Evolutionary conservation across 176 grass and related monocot genomes (phyloP).

Genomic region (Microstegium vimineum): DNA sequence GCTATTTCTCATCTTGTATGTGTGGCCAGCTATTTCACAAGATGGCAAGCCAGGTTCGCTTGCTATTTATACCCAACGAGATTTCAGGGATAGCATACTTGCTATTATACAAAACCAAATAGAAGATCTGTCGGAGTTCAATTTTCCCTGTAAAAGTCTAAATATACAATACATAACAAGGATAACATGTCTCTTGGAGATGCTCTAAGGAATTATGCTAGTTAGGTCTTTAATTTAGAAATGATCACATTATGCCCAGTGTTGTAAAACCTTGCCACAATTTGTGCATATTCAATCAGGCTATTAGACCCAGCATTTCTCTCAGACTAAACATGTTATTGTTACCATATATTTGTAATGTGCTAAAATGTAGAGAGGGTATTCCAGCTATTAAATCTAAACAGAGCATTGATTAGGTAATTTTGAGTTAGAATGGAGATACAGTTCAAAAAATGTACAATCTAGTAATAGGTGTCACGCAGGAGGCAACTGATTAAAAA

Average conservation of each 20-base stretch:
- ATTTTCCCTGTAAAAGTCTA: too few species aligned
- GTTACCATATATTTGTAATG: slow-evolving; percentile 20
- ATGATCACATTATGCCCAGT: background rate
- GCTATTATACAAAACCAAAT: too few species aligned
- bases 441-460: slow-evolving; percentile 6
- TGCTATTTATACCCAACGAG: too few species aligned
- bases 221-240: background rate
- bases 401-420: background rate
- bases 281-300: background rate
- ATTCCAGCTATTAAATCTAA: slow-evolving; percentile 9
- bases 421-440: slow-evolving; percentile 8
- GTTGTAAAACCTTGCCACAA: slow-evolving; percentile 4
- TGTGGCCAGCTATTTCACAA: too few species aligned
- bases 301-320: background rate
- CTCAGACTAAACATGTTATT: background rate
- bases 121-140: too few species aligned
- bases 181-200: too few species aligned
- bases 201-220: background rate
- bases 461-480: background rate
- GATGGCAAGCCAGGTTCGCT: too few species aligned
- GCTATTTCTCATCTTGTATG: too few species aligned
- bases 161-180: too few species aligned
- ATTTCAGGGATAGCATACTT: too few species aligned
- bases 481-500: background rate
- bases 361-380: background rate